These are phyloP conservation scores for Penicillium oxalicum DNA, from an alignment of 2,329 filamentous ascomycete genomes.

Conservation along the genomic window DNA sequence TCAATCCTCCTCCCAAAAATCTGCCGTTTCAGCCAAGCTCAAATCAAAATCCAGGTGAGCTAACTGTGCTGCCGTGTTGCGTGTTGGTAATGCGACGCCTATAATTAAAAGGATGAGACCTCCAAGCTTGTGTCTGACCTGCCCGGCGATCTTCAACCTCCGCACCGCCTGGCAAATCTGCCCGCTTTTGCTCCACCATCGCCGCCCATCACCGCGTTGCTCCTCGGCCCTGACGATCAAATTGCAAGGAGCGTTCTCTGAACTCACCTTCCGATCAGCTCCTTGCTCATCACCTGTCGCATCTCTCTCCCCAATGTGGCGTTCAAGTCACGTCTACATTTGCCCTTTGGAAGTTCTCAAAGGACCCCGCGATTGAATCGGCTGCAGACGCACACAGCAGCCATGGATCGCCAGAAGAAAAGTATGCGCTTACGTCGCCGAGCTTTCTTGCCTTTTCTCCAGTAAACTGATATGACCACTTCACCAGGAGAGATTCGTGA, in stretches of 20 bases:
- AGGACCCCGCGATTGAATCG: slow-evolving; percentile 30
- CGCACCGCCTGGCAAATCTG: slow-evolving; percentile 21
- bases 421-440: slow-evolving; percentile 29
- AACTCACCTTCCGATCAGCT: slow-evolving; percentile 1
- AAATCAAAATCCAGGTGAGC: too few species aligned
- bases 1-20: too few species aligned
- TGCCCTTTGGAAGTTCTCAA: slow-evolving; percentile 33
- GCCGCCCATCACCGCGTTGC: neutral
- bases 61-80: too few species aligned
- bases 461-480: slow-evolving; percentile 6
- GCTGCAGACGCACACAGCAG: slow-evolving; percentile 15
- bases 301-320: slow-evolving; percentile 32
- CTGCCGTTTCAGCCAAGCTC: too few species aligned
- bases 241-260: slow-evolving; percentile 1
- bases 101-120: too few species aligned
- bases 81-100: too few species aligned
- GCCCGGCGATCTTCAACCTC: slow-evolving; percentile 13
- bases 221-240: neutral
- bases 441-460: neutral
- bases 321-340: slow-evolving; percentile 31
- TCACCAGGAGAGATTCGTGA: slow-evolving; percentile 75
- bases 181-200: slow-evolving; percentile 9
- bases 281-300: slow-evolving; percentile 1
- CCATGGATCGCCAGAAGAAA: slow-evolving; percentile 48
- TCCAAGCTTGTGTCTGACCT: neutral